Conservation (phyloP, 495 filamentous ascomycete species). For the Hamigera avellanea region DNA sequence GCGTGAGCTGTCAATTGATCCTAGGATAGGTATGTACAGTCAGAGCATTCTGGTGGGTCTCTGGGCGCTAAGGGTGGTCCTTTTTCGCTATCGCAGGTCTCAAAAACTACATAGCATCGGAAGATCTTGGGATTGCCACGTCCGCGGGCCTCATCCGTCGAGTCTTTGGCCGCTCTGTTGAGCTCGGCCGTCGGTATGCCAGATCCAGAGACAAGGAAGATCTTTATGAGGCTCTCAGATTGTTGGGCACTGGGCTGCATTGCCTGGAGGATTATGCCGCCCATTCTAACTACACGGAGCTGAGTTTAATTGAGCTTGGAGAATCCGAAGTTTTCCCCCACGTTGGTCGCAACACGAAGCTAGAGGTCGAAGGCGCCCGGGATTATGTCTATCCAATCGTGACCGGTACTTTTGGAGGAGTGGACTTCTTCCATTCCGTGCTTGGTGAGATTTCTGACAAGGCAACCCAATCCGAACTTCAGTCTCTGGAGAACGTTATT, state of each 20-base stretch:
- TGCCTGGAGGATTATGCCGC: constrained; percentile 90
- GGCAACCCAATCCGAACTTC: constrained; percentile 73
- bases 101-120: constrained; percentile 87
- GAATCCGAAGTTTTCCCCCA: constrained; percentile 74
- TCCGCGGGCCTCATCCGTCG: constrained; percentile 64
- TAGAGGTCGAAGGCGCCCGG: constrained; percentile 53
- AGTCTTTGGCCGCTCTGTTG: constrained; percentile 58
- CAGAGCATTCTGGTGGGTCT: background rate
- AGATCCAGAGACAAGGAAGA: constrained; percentile 52
- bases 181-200: constrained; percentile 60
- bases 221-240: constrained; percentile 71
- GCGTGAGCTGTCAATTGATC: constrained; percentile 66
- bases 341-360: constrained; percentile 57
- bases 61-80: background rate
- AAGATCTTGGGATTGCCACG: constrained; percentile 58
- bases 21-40: constrained; percentile 36
- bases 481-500: constrained; percentile 70
- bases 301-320: constrained; percentile 74
- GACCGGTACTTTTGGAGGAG: constrained; percentile 86
- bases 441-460: constrained; percentile 84
- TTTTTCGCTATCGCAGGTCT: constrained; percentile 40
- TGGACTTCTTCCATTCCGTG: constrained; percentile 79
- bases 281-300: constrained; percentile 82
- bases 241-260: constrained; percentile 78
- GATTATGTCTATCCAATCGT: constrained; percentile 62